Evolutionary conservation across 768 basidiomycete genomes (phyloP), one percentile per base, ranked within the genome.

Genomic region (Xanthoconium purpureum): DNA sequence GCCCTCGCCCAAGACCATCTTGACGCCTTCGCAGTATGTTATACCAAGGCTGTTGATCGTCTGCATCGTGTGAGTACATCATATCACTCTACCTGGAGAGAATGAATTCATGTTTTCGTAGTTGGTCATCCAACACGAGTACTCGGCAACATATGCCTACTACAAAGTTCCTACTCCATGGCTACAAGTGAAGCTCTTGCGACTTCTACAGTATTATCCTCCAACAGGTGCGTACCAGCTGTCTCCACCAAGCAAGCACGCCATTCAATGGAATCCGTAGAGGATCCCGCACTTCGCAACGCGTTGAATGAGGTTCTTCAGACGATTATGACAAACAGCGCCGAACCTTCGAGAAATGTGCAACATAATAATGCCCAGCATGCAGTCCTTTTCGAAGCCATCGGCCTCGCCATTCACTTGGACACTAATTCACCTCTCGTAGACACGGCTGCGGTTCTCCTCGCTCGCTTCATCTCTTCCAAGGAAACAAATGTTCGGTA

Each of bases 301-400:
- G 84, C 88, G 33, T 74, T 99, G 44, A 84, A 91, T 59, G 80
- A 89, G 59, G 89, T 97, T 11, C 76, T 99, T 52, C 88, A 93
- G 65, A 88, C 88, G 8, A 86, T 94, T 68, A 93, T 98, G 84
- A 89, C 88, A 63, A 94, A 88, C 65, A 85, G 89, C 64, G 88
- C 92, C 10, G 95, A 97, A 66, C 89, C 89, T 10, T 88, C 93
- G 12, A 81, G 91, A 61, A 98, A 98, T 63, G 91, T 98, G 13
- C 97, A 99, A 69, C 97, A 99, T 67, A 98, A 96, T 71, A 99
- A 99, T 65, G 97, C 96, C 11, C 96, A 97, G 67, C 94, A 98
- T 67, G 91, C 97, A 1, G 85, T 99, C n/a, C 81, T 99, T 14
- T 99, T 98, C 65, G 97, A 99, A 74, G 96, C 96, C 20, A 99